Base-by-base conservation (phyloP, 805 yeast genomes). In the Priceomyces castillae region DNA sequence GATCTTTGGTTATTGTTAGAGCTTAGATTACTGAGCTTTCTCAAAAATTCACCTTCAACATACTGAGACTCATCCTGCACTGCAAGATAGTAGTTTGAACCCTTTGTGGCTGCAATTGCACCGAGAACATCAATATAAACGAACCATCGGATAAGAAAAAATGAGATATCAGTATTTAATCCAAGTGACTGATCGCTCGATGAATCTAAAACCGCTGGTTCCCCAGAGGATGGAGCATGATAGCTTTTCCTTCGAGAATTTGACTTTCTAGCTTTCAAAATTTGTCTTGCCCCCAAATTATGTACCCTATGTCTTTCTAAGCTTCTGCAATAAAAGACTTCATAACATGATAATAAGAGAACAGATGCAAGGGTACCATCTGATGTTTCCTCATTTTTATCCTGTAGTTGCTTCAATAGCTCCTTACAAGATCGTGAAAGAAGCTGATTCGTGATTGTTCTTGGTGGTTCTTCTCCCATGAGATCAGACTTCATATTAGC, bases 91-190 rank as follows among this genome's bases (percentile, higher is more conserved):
- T 63, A 65, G 31, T 61, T 57, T 6, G 71, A 39, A 40, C 61
- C 53, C 17, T 57, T 61, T 2, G 85, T 74, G 0, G 87, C 74
- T 1, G 86, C 77, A 18, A 85, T 63, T 0, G 80, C 74, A 0
- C 87, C 84, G 16, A 84, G 67, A 2, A 82, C 77, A 52, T 83
- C 89, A 26, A 82, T 63, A 53, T 82, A 85, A 0, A 80, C 81
- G 56, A 80, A 84, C 87, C 89, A 82, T 40, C 90, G 62, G 49
- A 76, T 67, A 36, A 85, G 64, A 51, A 85, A 85, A 47, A 66
- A 79, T 0, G 78, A 61, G 11, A 78, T 65, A 47, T 73, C 74
- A 38, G 66, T 53, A 40, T 69, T 73, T 7, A 56, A 50, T 2
- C 61, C 58, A 6, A 30, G 14, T 12, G 41, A 23, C 15, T 28